Conservation (phyloP, 2,329 filamentous ascomycete genomes). For the Chaetothyriales sp. region DNA sequence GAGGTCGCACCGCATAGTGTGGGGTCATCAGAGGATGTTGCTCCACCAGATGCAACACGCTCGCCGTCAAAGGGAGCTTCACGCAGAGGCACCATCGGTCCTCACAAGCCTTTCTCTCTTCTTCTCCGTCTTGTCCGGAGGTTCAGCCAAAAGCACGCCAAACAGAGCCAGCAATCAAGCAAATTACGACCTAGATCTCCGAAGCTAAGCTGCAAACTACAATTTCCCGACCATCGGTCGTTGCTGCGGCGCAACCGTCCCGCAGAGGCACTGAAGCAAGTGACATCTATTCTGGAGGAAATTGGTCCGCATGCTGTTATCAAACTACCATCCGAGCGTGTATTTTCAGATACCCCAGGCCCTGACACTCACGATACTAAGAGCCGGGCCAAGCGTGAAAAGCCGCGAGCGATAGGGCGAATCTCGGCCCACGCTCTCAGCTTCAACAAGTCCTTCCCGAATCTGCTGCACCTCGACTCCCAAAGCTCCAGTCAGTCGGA, state of each 20-base stretch:
- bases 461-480: conserved; percentile 1
- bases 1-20: neutral
- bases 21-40: neutral
- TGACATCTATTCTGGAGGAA: conserved; percentile 12
- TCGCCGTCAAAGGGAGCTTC: neutral
- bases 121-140: neutral
- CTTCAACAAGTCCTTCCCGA: neutral
- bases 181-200: conserved; percentile 8
- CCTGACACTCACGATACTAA: neutral
- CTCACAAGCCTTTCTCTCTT: neutral
- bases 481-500: conserved; percentile 15
- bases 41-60: neutral
- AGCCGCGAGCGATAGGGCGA: neutral
- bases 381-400: neutral
- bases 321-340: conserved; percentile 4
- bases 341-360: conserved; percentile 4
- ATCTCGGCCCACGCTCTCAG: neutral
- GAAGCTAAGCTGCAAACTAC: conserved; percentile 1
- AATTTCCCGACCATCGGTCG: conserved; percentile 8
- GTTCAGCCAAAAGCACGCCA: neutral
- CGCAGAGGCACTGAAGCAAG: conserved; percentile 8
- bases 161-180: neutral
- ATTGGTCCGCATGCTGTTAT: conserved; percentile 3
- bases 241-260: conserved; percentile 12
- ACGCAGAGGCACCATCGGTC: neutral